These are phyloP conservation scores for Pochonia chlamydosporia DNA, from an alignment of 2,329 filamentous ascomycete species.

Conservation along the genomic window DNA sequence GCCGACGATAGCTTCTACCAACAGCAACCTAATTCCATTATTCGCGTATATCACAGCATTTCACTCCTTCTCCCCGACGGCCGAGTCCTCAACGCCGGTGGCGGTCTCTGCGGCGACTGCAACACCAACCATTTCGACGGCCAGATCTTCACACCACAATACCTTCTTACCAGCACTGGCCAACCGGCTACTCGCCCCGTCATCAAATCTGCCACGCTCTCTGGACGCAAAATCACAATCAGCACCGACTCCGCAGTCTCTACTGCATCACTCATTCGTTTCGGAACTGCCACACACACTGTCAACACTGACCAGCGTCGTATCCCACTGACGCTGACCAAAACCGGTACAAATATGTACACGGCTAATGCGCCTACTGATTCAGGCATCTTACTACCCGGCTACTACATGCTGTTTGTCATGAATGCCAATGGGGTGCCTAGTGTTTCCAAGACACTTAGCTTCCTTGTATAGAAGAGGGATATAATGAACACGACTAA, in stretches of 20 bases:
- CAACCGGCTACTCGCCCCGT: slow-evolving; percentile 31
- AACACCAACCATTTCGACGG: slow-evolving; percentile 46
- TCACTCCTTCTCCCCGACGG: slow-evolving; percentile 44
- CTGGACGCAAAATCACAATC: slow-evolving; percentile 18
- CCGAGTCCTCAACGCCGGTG: slow-evolving; percentile 44
- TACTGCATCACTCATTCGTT: slow-evolving; percentile 35
- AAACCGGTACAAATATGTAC: slow-evolving; percentile 25
- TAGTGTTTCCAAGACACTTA: slow-evolving; percentile 37
- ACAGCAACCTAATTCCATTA: slow-evolving; percentile 30
- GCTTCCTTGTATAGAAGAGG: slow-evolving; percentile 18
- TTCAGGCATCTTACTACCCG: slow-evolving; percentile 43
- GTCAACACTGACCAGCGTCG: slow-evolving; percentile 54
- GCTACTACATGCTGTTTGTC: slow-evolving; percentile 50
- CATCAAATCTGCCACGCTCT: slow-evolving; percentile 21
- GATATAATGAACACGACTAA: too few species aligned
- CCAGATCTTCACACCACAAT: slow-evolving; percentile 50
- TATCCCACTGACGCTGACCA: slow-evolving; percentile 33
- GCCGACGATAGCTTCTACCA: slow-evolving; percentile 31
- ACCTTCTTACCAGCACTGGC: slow-evolving; percentile 44
- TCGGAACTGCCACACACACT: slow-evolving; percentile 45
- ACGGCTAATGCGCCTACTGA: slow-evolving; percentile 38
- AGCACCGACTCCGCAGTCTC: slow-evolving; percentile 21
- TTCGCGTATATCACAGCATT: slow-evolving; percentile 44
- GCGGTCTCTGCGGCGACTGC: slow-evolving; percentile 44
- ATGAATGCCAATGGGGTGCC: slow-evolving; percentile 38